phyloP scores from a whole-genome alignment of 768 basidiomycete species.

The Leccinum disarticulatum region DNA sequence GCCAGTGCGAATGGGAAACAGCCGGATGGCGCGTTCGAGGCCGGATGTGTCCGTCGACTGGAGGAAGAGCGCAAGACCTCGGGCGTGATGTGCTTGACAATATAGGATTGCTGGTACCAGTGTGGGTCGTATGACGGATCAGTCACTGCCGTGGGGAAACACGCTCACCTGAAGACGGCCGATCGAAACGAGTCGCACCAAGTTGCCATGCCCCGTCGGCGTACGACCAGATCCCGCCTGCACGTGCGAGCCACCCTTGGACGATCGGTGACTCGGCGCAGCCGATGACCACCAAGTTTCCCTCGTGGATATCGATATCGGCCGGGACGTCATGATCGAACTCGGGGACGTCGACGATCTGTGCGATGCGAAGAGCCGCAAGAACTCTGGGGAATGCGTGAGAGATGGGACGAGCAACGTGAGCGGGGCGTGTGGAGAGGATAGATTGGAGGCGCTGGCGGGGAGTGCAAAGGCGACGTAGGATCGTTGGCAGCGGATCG shows the following conservation, averaged over 20 bases:
- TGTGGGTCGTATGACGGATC: neutral
- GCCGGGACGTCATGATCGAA: neutral
- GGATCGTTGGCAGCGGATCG: neutral
- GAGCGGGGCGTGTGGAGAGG: conserved; percentile 56
- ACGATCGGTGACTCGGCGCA: conserved; percentile 37
- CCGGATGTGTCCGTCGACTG: conserved; percentile 55
- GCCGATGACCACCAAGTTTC: conserved; percentile 64
- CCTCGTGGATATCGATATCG: conserved; percentile 18
- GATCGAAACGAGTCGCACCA: conserved; percentile 14
- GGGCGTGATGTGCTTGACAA: conserved; percentile 42
- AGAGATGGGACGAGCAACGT: conserved; percentile 52
- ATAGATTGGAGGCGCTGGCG: conserved; percentile 60
- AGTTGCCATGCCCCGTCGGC: conserved; percentile 23
- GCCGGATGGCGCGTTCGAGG: conserved; percentile 63
- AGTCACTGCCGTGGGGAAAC: neutral
- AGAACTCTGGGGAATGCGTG: conserved; percentile 37
- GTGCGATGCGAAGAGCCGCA: conserved; percentile 59
- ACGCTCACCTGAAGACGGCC: conserved; percentile 22
- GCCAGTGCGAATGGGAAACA: conserved; percentile 87
- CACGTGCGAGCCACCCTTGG: conserved; percentile 30
- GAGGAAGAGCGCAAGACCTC: conserved; percentile 52
- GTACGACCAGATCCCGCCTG: conserved; percentile 16
- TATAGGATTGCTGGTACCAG: conserved; percentile 48
- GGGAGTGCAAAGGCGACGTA: conserved; percentile 6
- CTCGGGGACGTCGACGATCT: conserved; percentile 47